phyloP scores from a whole-genome alignment of 2,329 filamentous ascomycete species.

The Byssoonygena ceratinophila region DNA sequence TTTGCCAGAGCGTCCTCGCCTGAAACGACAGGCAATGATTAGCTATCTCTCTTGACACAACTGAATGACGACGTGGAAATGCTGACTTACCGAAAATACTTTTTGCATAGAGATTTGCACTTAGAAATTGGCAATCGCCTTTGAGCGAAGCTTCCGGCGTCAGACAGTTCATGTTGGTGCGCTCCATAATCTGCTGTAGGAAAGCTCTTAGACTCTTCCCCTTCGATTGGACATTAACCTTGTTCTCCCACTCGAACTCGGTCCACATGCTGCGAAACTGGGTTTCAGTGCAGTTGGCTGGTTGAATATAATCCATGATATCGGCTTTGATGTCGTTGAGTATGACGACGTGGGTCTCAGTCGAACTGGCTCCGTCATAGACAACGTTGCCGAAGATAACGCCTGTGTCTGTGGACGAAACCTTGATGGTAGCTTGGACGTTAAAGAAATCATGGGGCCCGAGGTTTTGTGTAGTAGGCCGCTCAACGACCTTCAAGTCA shows the following conservation, averaged over 20 bases:
- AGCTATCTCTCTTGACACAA: slow-evolving; percentile 14
- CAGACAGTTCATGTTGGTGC: slow-evolving; percentile 96
- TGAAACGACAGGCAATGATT: slow-evolving; percentile 31
- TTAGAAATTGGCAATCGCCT: slow-evolving; percentile 95
- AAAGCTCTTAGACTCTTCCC: slow-evolving; percentile 85
- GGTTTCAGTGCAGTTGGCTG: slow-evolving; percentile 89
- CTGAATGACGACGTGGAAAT: not conserved
- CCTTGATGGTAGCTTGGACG: slow-evolving; percentile 96
- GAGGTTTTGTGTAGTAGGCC: slow-evolving; percentile 90
- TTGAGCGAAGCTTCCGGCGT: slow-evolving; percentile 93
- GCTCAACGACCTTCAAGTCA: slow-evolving; percentile 94
- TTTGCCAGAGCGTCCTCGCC: slow-evolving; percentile 98
- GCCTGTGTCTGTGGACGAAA: slow-evolving; percentile 92
- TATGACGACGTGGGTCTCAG: slow-evolving; percentile 92
- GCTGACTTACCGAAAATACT: slow-evolving; percentile 85
- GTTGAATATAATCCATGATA: slow-evolving; percentile 99
- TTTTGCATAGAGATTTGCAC: slow-evolving; percentile 88
- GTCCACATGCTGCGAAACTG: slow-evolving; percentile 99
- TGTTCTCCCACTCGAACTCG: slow-evolving; percentile 99
- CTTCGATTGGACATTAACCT: slow-evolving; percentile 99
- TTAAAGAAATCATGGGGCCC: slow-evolving; percentile 95
- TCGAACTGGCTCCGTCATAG: slow-evolving; percentile 85
- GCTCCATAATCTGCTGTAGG: slow-evolving; percentile 87
- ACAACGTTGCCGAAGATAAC: slow-evolving; percentile 99
- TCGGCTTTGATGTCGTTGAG: slow-evolving; percentile 96